Evolutionary conservation across 306 rosid species (phyloP).

Genomic region (Acacia confusa): DNA sequence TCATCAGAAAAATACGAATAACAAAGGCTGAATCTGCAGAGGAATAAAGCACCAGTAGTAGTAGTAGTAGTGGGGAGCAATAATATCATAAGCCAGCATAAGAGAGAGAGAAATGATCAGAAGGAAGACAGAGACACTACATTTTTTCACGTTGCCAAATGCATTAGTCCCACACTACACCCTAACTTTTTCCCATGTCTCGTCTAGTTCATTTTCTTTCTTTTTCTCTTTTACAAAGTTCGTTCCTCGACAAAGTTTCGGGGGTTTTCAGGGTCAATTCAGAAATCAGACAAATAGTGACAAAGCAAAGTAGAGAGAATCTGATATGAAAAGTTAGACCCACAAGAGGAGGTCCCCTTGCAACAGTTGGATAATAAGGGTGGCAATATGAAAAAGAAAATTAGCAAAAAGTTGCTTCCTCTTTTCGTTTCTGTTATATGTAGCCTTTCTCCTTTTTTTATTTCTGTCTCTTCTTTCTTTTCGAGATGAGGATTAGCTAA

Average conservation of each 20-base stretch:
- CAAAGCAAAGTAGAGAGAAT: conserved; percentile 25
- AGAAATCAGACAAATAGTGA: conserved; percentile 28
- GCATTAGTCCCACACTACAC: conserved; percentile 25
- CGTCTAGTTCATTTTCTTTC: conserved; percentile 33
- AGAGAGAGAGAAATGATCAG: neutral
- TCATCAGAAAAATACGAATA: neutral
- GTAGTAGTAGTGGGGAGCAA: conserved; percentile 27
- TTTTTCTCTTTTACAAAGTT: conserved; percentile 33
- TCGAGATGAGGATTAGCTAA: neutral
- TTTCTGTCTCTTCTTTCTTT: neutral
- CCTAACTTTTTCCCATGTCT: conserved; percentile 30
- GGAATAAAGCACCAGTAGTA: conserved; percentile 37
- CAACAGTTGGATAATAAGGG: neutral
- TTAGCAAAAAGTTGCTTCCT: neutral
- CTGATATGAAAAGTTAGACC: conserved; percentile 29
- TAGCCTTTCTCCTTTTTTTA: neutral
- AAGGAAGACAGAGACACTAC: conserved; percentile 28
- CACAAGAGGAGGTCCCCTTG: neutral
- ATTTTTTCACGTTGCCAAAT: conserved; percentile 19
- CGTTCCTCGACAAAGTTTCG: conserved; percentile 31
- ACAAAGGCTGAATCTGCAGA: conserved; percentile 32
- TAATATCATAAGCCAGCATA: conserved; percentile 16
- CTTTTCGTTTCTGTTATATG: conserved; percentile 4
- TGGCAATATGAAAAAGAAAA: neutral
- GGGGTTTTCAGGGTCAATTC: conserved; percentile 32